A percentile compares a stretch with the other conserved stretches of the same genome.
phyloP scores from a whole-genome alignment of 2,329 filamentous ascomycete species.

The Emydomyces testavorans region DNA sequence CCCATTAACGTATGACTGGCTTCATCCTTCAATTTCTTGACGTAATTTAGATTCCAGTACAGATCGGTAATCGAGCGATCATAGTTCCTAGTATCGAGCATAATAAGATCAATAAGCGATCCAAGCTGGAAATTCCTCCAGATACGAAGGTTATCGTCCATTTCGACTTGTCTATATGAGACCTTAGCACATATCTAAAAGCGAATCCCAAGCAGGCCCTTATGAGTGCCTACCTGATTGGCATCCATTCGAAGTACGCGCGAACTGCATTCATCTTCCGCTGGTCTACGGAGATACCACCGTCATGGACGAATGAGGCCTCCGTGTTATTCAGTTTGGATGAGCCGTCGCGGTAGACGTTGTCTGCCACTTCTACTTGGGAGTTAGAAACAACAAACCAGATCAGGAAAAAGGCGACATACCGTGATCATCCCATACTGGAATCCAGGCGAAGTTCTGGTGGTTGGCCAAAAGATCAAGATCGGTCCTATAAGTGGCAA shows the following conservation, averaged over 20 bases:
- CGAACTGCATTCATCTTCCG: constrained; percentile 63
- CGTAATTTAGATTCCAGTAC: constrained; percentile 50
- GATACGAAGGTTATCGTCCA: constrained; percentile 58
- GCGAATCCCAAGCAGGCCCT: background rate
- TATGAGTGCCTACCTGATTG: constrained; percentile 33
- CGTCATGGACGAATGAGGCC: constrained; percentile 49
- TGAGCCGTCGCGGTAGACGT: constrained; percentile 53
- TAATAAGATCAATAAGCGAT: constrained; percentile 53
- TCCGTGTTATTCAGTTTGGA: constrained; percentile 55
- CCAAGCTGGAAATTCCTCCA: constrained; percentile 58
- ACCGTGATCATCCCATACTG: constrained; percentile 53
- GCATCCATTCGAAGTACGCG: constrained; percentile 58
- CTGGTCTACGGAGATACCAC: constrained; percentile 55
- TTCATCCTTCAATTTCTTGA: constrained; percentile 53
- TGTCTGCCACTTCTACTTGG: constrained; percentile 47
- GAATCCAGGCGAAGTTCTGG: constrained; percentile 50
- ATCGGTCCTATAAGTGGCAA: constrained; percentile 51
- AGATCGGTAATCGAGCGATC: constrained; percentile 53
- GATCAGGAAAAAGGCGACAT: constrained; percentile 13
- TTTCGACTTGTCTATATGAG: constrained; percentile 43
- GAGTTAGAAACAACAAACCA: constrained; percentile 2
- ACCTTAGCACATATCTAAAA: background rate
- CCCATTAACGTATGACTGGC: constrained; percentile 60
- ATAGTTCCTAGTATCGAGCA: constrained; percentile 59
- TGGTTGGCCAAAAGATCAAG: constrained; percentile 46